Base-by-base conservation (phyloP, 1,139 yeast species). In the Geotrichum reessii region DNA sequence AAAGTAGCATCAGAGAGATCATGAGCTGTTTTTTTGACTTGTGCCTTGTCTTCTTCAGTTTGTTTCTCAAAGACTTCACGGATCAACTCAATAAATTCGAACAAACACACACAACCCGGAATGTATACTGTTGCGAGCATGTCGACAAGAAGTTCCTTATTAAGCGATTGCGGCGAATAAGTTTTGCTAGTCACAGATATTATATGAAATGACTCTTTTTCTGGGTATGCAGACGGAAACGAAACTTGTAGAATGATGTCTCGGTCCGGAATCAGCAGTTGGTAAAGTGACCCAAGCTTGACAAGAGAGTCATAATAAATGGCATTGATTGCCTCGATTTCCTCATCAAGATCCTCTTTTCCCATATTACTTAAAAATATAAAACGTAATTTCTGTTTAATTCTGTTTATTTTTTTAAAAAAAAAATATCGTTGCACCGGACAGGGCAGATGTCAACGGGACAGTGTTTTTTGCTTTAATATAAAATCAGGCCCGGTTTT, bases 271-370 rank as follows among this genome's bases (percentile, higher is more conserved):
- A 90, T 75, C 11, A 69, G 71, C 42, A 91, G 76, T 28, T 78
- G 78, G 59, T 83, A 82, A 11, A 79, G 72, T 2, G 75, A 74
- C 9, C 78, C 74, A 53, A 75, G 75, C 60, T 64, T 78, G 0
- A 66, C 69, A 58, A 82, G 65, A 51, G 79, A 77, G 17, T 79
- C 87, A 0, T 96, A 97, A 67, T 83, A 92, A n/a, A 93, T 92
- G 1, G 97, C 95, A 62, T 88, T 87, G 22, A 92, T 84, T 12
- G 97, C 95, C 55, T 81, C 83, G 27, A 89, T 73, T 68, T 93
- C 99, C 60, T 90, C 95, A n/a, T 72, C 68, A 14, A 88, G 74
- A 56, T 87, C 91, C 64, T 59, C 59, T 7, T 42, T 48, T 1
- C 58, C 46, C 61, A 59, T 59, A 37, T 9, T n/a, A 19, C 37